Conservation (phyloP, 2,329 filamentous ascomycete genomes). For the Aureobasidium namibiae region DNA sequence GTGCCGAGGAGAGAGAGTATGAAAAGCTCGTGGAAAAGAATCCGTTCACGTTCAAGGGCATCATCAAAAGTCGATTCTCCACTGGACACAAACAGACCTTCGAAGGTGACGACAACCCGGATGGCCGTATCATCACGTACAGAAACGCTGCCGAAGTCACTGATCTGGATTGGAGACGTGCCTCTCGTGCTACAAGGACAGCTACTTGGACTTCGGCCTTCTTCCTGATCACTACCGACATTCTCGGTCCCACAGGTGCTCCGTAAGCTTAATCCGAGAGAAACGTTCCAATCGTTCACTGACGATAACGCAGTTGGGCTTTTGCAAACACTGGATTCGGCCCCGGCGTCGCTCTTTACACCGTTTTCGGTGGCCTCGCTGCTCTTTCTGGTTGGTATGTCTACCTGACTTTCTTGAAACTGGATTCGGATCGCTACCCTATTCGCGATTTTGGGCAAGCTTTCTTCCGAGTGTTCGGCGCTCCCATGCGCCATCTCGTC, state of each 20-base stretch:
- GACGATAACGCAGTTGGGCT: constrained; percentile 18
- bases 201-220: constrained; percentile 32
- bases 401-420: constrained; percentile 30
- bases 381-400: constrained; percentile 16
- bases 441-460: constrained; percentile 35
- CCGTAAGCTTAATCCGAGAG: constrained; percentile 16
- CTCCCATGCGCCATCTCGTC: constrained; percentile 29
- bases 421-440: constrained; percentile 34
- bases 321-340: constrained; percentile 26
- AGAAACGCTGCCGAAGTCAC: constrained; percentile 7
- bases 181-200: constrained; percentile 29
- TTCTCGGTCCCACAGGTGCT: constrained; percentile 29
- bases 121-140: neutral
- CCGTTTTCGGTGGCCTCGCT: constrained; percentile 27
- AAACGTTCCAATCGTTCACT: neutral
- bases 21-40: constrained; percentile 18
- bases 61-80: constrained; percentile 17
- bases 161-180: constrained; percentile 29
- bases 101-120: neutral
- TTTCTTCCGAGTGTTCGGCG: constrained; percentile 33
- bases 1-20: constrained; percentile 16
- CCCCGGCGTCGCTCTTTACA: constrained; percentile 30
- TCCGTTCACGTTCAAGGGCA: constrained; percentile 10
- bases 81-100: constrained; percentile 7
- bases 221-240: constrained; percentile 40